These are phyloP conservation scores for Viola pubescens DNA, from an alignment of 441 rosid genomes.

Conservation along the genomic window DNA sequence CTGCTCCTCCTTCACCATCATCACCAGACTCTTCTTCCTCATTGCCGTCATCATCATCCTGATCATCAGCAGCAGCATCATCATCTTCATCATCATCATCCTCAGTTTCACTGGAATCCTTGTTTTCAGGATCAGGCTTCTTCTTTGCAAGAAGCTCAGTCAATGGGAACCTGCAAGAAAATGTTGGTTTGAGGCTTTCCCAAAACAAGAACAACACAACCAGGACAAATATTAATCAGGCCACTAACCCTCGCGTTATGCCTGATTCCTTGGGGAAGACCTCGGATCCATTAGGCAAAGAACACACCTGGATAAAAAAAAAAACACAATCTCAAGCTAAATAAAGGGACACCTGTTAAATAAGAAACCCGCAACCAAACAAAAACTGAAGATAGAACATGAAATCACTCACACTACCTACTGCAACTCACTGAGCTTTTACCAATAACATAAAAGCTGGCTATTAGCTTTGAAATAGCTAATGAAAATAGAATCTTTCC, in stretches of 20 bases:
- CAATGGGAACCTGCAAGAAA: conserved; percentile 34
- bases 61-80: conserved; percentile 26
- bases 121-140: conserved; percentile 38
- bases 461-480: not conserved
- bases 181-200: conserved; percentile 1
- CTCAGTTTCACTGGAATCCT: conserved; percentile 44
- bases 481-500: not conserved
- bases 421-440: not conserved
- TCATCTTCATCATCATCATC: conserved; percentile 43
- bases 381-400: not conserved
- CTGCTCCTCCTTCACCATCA: conserved; percentile 34
- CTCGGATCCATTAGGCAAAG: conserved; percentile 24
- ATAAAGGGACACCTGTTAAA: not conserved
- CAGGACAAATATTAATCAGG: conserved; percentile 5
- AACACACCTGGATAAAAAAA: conserved; percentile 27
- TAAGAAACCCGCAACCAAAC: not conserved
- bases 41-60: conserved; percentile 28
- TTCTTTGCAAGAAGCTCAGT: conserved; percentile 25
- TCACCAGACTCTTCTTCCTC: conserved; percentile 32
- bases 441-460: not conserved
- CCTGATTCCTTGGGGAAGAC: conserved; percentile 20
- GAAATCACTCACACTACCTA: not conserved
- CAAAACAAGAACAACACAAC: conserved; percentile 1
- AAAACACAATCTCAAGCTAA: conserved; percentile 6
- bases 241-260: conserved; percentile 30